Evolutionary conservation across 257 asterid genomes (phyloP).

Genomic region (Coffea eugenioides): DNA sequence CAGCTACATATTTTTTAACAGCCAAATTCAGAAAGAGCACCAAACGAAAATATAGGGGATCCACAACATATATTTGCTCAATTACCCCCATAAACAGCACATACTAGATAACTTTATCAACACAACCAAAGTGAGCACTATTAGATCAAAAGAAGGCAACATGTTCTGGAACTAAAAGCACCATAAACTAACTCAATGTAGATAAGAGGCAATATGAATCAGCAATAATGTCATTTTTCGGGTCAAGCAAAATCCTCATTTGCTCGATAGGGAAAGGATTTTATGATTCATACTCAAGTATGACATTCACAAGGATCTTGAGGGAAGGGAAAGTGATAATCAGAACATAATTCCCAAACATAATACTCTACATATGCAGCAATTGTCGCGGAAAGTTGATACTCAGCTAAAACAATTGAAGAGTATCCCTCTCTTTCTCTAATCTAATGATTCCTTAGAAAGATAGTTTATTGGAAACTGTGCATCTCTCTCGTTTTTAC

Average conservation of each 20-base stretch:
- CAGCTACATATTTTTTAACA: neutral
- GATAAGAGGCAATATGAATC: neutral
- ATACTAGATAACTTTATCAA: too few species aligned
- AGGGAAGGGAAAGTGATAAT: neutral
- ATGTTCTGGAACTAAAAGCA: neutral
- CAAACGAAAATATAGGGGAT: neutral
- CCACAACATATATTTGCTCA: neutral
- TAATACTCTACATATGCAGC: neutral
- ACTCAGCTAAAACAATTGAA: neutral
- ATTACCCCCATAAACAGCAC: too few species aligned
- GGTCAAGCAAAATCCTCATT: neutral
- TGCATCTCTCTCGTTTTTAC: neutral
- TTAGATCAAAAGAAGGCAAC: too few species aligned
- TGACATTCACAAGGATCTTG: neutral
- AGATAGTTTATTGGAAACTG: neutral
- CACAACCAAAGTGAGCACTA: too few species aligned
- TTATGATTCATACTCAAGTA: neutral
- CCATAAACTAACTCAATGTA: neutral
- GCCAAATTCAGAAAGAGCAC: neutral
- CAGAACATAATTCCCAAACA: neutral
- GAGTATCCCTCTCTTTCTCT: neutral
- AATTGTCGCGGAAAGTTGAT: neutral
- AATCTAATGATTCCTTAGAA: neutral
- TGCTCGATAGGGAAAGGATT: neutral
- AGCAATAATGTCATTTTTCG: neutral